Conservation (phyloP, 164 flowering plant genomes). For the Houttuynia cordata region DNA sequence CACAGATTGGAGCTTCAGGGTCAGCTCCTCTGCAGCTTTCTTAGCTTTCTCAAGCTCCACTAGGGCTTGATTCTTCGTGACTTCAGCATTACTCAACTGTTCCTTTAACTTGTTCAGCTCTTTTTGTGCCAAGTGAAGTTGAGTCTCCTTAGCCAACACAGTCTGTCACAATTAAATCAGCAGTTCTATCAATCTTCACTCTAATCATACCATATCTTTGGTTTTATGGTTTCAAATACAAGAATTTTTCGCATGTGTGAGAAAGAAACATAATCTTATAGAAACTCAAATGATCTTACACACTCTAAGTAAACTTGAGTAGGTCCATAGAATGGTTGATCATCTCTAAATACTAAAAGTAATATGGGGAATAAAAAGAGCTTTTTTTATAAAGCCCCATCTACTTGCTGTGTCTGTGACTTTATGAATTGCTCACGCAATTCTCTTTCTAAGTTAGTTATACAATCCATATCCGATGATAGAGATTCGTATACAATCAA, state of each 20-base stretch:
- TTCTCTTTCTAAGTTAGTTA: too few species aligned
- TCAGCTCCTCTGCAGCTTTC: slow-evolving; percentile 53
- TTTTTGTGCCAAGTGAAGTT: slow-evolving; percentile 66
- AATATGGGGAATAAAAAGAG: too few species aligned
- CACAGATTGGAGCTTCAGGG: slow-evolving; percentile 35
- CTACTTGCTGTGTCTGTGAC: too few species aligned
- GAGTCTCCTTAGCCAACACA: slow-evolving; percentile 69
- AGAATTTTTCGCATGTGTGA: too few species aligned
- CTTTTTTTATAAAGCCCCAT: too few species aligned
- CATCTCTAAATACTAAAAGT: too few species aligned
- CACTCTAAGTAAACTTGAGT: too few species aligned
- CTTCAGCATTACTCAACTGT: slow-evolving; percentile 62
- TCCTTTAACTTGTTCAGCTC: slow-evolving; percentile 75
- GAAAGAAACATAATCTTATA: too few species aligned
- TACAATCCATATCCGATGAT: too few species aligned
- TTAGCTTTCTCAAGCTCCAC: slow-evolving; percentile 70
- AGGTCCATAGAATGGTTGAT: too few species aligned
- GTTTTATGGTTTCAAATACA: background rate
- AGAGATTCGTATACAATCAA: background rate
- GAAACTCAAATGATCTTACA: too few species aligned
- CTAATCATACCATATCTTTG: background rate
- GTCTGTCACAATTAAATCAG: slow-evolving; percentile 31
- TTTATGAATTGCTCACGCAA: too few species aligned
- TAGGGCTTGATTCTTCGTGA: slow-evolving; percentile 54
- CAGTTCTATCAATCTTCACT: background rate